Evolutionary conservation across 805 yeast genomes (phyloP).

Genomic region (Candida montana): DNA sequence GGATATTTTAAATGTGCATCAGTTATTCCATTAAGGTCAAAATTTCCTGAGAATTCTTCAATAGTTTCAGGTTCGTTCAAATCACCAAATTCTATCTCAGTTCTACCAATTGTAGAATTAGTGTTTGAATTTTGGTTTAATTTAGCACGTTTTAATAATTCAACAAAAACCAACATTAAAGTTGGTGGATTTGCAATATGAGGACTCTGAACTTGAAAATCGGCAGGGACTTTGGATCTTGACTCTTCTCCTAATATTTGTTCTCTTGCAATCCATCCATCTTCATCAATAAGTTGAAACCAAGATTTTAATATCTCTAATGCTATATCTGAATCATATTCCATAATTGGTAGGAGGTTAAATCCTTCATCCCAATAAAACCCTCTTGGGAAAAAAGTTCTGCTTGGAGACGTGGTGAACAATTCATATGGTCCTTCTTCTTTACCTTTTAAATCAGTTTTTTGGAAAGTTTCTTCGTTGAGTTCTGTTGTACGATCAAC

Average conservation of each 20-base stretch:
- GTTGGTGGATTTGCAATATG: slow-evolving; percentile 96
- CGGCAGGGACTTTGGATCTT: slow-evolving; percentile 77
- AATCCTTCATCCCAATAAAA: slow-evolving; percentile 99
- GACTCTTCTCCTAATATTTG: slow-evolving; percentile 91
- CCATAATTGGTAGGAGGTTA: slow-evolving; percentile 75
- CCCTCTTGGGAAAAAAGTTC: slow-evolving; percentile 94
- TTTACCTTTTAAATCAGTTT: slow-evolving; percentile 41
- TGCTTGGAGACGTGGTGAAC: slow-evolving; percentile 82
- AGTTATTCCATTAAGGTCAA: slow-evolving; percentile 32
- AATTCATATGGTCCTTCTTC: slow-evolving; percentile 74
- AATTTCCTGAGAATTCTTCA: slow-evolving; percentile 19
- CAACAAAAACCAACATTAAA: slow-evolving; percentile 65
- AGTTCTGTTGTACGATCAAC: slow-evolving; percentile 69
- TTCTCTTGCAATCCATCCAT: slow-evolving; percentile 97
- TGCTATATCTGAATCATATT: slow-evolving; percentile 78
- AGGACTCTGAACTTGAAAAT: slow-evolving; percentile 82
- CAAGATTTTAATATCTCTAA: slow-evolving; percentile 80
- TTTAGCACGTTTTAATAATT: slow-evolving; percentile 44
- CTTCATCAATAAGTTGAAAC: slow-evolving; percentile 79
- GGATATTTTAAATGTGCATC: slow-evolving; percentile 53
- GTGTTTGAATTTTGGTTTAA: slow-evolving; percentile 6
- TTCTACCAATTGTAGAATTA: no score
- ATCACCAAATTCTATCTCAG: slow-evolving; percentile 8
- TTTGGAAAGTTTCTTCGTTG: slow-evolving; percentile 66
- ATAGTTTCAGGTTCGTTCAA: slow-evolving; percentile 27